Evolutionary conservation across 2,329 filamentous ascomycete species (phyloP).

Genomic region (Epicoccum sorghinum): DNA sequence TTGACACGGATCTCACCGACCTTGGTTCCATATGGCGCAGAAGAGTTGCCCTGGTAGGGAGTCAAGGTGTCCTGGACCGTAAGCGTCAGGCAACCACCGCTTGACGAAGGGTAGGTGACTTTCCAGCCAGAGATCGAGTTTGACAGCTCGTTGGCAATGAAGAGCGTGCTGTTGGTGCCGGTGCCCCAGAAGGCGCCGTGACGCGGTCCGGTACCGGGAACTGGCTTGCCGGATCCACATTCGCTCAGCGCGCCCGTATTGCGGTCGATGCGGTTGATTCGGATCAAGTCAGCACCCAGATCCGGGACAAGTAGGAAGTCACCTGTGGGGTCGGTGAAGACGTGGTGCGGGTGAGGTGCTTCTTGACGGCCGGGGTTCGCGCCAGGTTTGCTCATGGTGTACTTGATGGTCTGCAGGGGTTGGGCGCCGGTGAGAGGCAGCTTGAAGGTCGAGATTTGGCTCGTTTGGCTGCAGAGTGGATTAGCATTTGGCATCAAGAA

Average conservation of each 20-base stretch:
- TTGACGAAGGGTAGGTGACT: conserved; percentile 34
- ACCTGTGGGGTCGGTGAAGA: conserved; percentile 57
- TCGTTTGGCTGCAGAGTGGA: conserved; percentile 27
- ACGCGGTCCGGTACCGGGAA: conserved; percentile 59
- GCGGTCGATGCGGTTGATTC: conserved; percentile 59
- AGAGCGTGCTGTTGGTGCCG: conserved; percentile 32
- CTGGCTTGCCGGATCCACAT: conserved; percentile 51
- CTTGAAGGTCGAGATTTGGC: conserved; percentile 44
- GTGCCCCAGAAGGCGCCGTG: conserved; percentile 60
- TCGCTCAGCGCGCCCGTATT: conserved; percentile 54
- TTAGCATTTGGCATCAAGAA: not conserved
- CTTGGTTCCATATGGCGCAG: conserved; percentile 38
- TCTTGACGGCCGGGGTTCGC: conserved; percentile 59
- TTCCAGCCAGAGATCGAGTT: conserved; percentile 41
- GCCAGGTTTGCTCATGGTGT: conserved; percentile 46
- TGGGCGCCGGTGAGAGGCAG: conserved; percentile 38
- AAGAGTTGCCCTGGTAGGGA: conserved; percentile 38
- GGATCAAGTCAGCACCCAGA: conserved; percentile 61
- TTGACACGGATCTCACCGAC: conserved; percentile 43
- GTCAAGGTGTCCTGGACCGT: conserved; percentile 40
- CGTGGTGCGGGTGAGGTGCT: conserved; percentile 61
- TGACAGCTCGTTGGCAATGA: conserved; percentile 43
- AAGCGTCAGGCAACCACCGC: conserved; percentile 39
- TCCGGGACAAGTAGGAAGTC: conserved; percentile 59
- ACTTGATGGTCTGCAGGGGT: conserved; percentile 39